Conservation (phyloP, 441 rosid species). For the Pelargonium cotyledonis region DNA sequence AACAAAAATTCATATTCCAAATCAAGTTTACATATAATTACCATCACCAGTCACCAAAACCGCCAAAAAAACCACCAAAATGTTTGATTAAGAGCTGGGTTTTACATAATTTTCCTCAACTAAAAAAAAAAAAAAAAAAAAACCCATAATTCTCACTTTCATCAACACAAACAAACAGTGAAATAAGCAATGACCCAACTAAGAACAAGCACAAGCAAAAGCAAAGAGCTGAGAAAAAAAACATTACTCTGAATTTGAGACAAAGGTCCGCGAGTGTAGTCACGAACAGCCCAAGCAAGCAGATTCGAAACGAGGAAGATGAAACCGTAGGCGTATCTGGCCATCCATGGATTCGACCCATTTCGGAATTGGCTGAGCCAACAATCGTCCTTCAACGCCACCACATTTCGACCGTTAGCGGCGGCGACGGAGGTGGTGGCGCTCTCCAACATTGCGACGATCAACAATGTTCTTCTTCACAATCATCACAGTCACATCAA, state of each 20-base stretch:
- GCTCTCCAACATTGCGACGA: constrained; percentile 50
- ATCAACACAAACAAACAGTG: background rate
- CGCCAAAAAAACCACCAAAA: background rate
- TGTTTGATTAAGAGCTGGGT: background rate
- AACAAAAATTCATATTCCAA: background rate
- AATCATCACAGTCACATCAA: background rate
- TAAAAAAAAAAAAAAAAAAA: too few relatives aligned
- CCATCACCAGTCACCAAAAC: background rate
- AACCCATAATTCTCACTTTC: background rate
- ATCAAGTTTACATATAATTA: background rate
- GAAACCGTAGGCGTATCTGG: constrained; percentile 77
- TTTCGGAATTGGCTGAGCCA: constrained; percentile 79
- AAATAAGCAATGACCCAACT: background rate
- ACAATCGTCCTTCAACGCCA: constrained; percentile 36
- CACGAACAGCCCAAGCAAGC: constrained; percentile 89
- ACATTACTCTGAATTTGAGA: constrained; percentile 64
- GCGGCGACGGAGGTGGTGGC: constrained; percentile 6
- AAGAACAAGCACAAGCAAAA: background rate
- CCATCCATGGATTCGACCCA: constrained; percentile 91
- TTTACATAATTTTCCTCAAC: background rate
- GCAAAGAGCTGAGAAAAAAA: background rate
- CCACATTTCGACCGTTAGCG: constrained; percentile 28
- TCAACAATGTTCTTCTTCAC: constrained; percentile 1
- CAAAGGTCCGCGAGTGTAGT: constrained; percentile 55
- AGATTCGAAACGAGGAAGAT: constrained; percentile 72